Conservation (phyloP, 2,329 filamentous ascomycete species). For the Colletotrichum tabaci region DNA sequence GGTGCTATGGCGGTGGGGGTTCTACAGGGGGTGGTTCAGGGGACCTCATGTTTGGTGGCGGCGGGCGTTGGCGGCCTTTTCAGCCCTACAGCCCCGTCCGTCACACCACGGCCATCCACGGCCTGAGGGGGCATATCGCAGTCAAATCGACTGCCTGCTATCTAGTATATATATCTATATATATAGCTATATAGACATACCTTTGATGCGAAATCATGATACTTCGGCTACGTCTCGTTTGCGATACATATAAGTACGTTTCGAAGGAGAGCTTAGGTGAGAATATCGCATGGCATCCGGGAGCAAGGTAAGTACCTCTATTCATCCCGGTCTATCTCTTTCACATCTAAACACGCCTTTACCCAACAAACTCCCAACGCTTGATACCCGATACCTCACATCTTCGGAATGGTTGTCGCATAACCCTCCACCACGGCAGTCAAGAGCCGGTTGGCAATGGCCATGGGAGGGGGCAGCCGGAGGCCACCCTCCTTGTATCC, state of each 20-base stretch:
- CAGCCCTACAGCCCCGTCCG: constrained; percentile 34
- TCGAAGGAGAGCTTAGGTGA: too few species aligned
- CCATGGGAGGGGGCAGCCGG: constrained; percentile 86
- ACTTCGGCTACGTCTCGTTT: too few species aligned
- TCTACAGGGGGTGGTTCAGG: constrained; percentile 32
- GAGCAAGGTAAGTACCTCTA: constrained; percentile 14
- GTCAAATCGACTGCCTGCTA: neutral
- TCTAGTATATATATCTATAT: neutral
- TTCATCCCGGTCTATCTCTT: constrained; percentile 47
- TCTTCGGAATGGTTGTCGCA: constrained; percentile 69
- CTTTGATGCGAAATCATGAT: too few species aligned
- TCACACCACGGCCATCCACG: neutral
- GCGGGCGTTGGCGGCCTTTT: neutral
- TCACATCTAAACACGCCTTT: constrained; percentile 36
- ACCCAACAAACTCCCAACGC: neutral
- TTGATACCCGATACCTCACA: constrained; percentile 49
- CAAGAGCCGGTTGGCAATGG: constrained; percentile 93
- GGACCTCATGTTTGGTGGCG: constrained; percentile 17
- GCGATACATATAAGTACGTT: neutral
- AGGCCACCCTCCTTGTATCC: constrained; percentile 84
- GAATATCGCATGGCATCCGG: neutral
- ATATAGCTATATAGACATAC: neutral
- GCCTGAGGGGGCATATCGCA: constrained; percentile 1
- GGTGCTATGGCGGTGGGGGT: constrained; percentile 21
- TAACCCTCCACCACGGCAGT: constrained; percentile 84